phyloP scores from a whole-genome alignment of 2,329 filamentous ascomycete genomes.

The Aspergillus pseudotamarii region DNA sequence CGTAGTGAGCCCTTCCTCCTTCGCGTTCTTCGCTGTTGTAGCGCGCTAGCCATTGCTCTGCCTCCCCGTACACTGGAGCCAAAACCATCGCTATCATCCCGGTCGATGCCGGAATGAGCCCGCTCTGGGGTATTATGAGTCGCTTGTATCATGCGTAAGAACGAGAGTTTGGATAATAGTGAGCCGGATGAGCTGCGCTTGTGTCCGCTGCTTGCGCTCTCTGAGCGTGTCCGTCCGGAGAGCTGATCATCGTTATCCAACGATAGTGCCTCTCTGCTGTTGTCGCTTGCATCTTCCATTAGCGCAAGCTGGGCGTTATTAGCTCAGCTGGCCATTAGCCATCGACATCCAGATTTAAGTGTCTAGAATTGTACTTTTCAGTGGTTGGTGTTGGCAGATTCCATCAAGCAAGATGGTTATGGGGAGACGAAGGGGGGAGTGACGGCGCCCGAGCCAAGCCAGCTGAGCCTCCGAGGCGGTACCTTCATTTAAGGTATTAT shows the following conservation, averaged over 20 bases:
- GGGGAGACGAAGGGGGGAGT: neutral
- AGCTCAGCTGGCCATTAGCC: conserved; percentile 25
- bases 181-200: conserved; percentile 63
- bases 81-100: conserved; percentile 30
- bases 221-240: conserved; percentile 34
- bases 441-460: neutral
- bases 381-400: neutral
- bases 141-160: conserved; percentile 58
- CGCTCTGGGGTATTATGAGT: conserved; percentile 38
- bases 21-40: conserved; percentile 60
- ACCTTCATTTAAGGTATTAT: neutral
- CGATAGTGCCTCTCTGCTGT: conserved; percentile 30
- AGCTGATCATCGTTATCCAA: conserved; percentile 26
- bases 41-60: conserved; percentile 53
- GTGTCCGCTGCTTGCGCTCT: conserved; percentile 44
- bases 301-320: conserved; percentile 26
- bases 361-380: conserved; percentile 9
- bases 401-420: neutral
- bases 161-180: conserved; percentile 70
- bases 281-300: conserved; percentile 41
- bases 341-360: conserved; percentile 22
- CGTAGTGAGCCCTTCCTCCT: conserved; percentile 81
- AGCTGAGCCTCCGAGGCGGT: neutral
- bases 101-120: conserved; percentile 26
- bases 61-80: conserved; percentile 43